Percentiles rank a stretch among this genome's conserved stretches.
Conservation (phyloP, 495 filamentous ascomycete genomes). For the Darksidea phi region DNA sequence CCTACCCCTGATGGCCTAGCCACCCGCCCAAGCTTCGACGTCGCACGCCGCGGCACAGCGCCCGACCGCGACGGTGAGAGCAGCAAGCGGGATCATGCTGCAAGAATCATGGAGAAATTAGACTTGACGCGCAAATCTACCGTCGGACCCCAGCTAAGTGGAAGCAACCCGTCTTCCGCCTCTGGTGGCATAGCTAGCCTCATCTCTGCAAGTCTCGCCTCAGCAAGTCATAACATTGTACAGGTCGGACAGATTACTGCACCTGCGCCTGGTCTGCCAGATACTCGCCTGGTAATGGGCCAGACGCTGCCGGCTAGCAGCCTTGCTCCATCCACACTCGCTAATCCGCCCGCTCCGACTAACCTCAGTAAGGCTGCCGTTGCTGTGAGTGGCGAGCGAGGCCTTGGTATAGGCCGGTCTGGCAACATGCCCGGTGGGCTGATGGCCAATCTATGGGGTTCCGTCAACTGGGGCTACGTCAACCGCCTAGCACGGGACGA, state of each 20-base stretch:
- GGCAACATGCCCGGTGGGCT: constrained; percentile 77
- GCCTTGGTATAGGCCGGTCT: constrained; percentile 56
- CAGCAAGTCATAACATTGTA: constrained; percentile 77
- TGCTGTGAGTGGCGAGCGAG: constrained; percentile 72
- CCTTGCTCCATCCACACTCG: constrained; percentile 80
- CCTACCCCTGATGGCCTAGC: constrained; percentile 59
- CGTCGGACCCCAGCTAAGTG: constrained; percentile 43
- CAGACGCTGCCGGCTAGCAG: constrained; percentile 56
- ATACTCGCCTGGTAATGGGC: constrained; percentile 35
- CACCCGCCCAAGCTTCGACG: constrained; percentile 70
- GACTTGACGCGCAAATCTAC: constrained; percentile 83
- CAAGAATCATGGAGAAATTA: constrained; percentile 86
- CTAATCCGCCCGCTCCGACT: constrained; percentile 79
- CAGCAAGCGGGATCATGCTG: constrained; percentile 67
- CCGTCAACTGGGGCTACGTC: constrained; percentile 75
- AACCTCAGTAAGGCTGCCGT: constrained; percentile 87
- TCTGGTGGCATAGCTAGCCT: constrained; percentile 79
- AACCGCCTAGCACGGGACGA: constrained; percentile 64
- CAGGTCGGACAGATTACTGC: constrained; percentile 48
- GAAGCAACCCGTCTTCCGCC: constrained; percentile 42
- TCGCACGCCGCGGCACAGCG: constrained; percentile 52
- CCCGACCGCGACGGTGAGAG: constrained; percentile 60
- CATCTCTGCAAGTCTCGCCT: constrained; percentile 84
- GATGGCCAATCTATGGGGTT: constrained; percentile 92
- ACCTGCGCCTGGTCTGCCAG: constrained; percentile 37